phyloP scores from a whole-genome alignment of 2,329 filamentous ascomycete genomes.

The Lachnellula hyalina region DNA sequence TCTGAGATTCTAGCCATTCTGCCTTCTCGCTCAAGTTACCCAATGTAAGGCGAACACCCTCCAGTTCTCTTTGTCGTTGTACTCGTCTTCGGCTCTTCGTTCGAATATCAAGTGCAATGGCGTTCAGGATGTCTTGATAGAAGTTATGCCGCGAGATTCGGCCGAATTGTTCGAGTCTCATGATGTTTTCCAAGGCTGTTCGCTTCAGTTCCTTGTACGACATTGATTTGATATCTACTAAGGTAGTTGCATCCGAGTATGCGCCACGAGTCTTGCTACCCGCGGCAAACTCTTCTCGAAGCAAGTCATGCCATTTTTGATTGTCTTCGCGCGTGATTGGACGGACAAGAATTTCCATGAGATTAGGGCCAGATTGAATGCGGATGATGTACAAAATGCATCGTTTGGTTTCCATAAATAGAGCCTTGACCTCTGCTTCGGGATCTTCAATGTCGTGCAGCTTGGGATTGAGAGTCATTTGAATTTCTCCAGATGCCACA shows the following conservation, averaged over 20 bases:
- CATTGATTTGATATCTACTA: slow-evolving; percentile 86
- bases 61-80: slow-evolving; percentile 85
- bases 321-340: slow-evolving; percentile 85
- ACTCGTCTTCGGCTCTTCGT: slow-evolving; percentile 92
- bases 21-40: slow-evolving; percentile 78
- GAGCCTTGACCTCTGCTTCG: slow-evolving; percentile 81
- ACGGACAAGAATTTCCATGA: slow-evolving; percentile 94
- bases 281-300: slow-evolving; percentile 75
- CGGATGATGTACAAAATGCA: slow-evolving; percentile 97
- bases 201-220: slow-evolving; percentile 89
- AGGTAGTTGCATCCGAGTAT: slow-evolving; percentile 78
- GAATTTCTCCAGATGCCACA: slow-evolving; percentile 77
- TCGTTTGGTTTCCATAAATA: slow-evolving; percentile 98
- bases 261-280: slow-evolving; percentile 68
- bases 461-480: slow-evolving; percentile 83
- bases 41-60: slow-evolving; percentile 73
- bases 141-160: slow-evolving; percentile 82
- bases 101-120: slow-evolving; percentile 92
- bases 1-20: slow-evolving; percentile 85
- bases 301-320: slow-evolving; percentile 74
- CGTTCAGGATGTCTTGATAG: slow-evolving; percentile 97
- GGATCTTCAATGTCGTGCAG: slow-evolving; percentile 88
- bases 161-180: slow-evolving; percentile 79
- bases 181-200: slow-evolving; percentile 87
- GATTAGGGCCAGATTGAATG: slow-evolving; percentile 82